phyloP scores from a whole-genome alignment of 2,329 filamentous ascomycete species.

The Apiospora kogelbergensis region DNA sequence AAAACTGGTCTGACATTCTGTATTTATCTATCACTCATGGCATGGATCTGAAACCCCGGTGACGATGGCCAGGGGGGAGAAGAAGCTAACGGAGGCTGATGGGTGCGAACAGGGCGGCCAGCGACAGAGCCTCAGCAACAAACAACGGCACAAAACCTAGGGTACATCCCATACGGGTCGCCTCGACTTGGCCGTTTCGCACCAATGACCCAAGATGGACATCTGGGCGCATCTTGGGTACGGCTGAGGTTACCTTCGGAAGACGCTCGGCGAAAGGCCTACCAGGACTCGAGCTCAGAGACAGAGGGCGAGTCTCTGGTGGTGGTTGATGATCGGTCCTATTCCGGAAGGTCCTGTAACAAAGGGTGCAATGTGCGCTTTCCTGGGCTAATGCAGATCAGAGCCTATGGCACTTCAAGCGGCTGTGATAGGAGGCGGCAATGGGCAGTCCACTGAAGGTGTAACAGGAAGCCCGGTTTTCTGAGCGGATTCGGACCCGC shows the following conservation, averaged over 20 bases:
- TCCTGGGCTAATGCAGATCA: neutral
- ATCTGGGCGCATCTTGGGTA: neutral
- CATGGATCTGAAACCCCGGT: neutral
- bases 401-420: no score
- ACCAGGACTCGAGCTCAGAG: no score
- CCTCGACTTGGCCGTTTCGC: constrained; percentile 2
- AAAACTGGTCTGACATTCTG: constrained; percentile 4
- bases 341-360: constrained; percentile 1
- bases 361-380: neutral
- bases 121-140: neutral
- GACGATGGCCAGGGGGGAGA: neutral
- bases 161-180: constrained; percentile 5
- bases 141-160: neutral
- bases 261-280: neutral
- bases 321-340: neutral
- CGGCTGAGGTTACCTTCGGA: neutral
- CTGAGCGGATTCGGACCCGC: neutral
- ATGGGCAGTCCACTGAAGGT: neutral
- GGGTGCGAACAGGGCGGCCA: neutral
- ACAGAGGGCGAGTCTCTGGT: neutral
- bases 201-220: neutral
- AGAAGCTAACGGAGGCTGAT: no score
- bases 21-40: constrained; percentile 7
- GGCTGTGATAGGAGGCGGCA: neutral
- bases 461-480: neutral